Evolutionary conservation across 2,329 filamentous ascomycete genomes (phyloP).

Genomic region (Drechslerella coelobrocha): DNA sequence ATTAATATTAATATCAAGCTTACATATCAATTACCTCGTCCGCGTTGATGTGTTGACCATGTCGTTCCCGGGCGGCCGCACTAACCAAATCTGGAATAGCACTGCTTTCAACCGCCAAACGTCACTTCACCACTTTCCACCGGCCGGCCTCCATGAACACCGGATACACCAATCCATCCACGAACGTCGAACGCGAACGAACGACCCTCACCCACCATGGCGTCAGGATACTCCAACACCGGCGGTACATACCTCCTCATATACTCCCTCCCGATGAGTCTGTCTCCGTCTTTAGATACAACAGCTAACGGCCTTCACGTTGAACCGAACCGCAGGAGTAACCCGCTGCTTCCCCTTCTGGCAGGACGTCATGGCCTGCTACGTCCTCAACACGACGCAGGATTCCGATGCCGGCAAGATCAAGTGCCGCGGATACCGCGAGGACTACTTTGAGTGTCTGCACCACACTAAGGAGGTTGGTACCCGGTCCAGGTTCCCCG

Average conservation of each 20-base stretch:
- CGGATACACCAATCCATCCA: background rate
- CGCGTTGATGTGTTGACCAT: slow-evolving; percentile 16
- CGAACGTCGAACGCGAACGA: no score
- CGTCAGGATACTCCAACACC: slow-evolving; percentile 81
- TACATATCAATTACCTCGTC: no score
- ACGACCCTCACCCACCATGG: slow-evolving; percentile 64
- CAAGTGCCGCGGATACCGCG: slow-evolving; percentile 82
- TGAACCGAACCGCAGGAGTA: slow-evolving; percentile 65
- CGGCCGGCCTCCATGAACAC: background rate
- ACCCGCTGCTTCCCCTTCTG: slow-evolving; percentile 92
- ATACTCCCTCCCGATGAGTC: background rate
- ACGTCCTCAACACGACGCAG: slow-evolving; percentile 86
- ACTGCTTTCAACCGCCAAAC: background rate
- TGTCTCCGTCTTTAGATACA: background rate
- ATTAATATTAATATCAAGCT: no score
- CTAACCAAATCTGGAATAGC: slow-evolving; percentile 11
- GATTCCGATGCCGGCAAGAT: slow-evolving; percentile 76
- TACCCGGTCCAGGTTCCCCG: slow-evolving; percentile 34
- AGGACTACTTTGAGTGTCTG: slow-evolving; percentile 98
- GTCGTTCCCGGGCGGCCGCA: slow-evolving; percentile 5
- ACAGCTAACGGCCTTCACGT: background rate
- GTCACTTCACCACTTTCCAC: background rate
- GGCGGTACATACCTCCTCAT: slow-evolving; percentile 68
- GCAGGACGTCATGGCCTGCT: slow-evolving; percentile 98
- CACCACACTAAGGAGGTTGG: slow-evolving; percentile 98